Evolutionary conservation across 2,329 filamentous ascomycete genomes (phyloP).

Genomic region (Sporothrix curviconia): DNA sequence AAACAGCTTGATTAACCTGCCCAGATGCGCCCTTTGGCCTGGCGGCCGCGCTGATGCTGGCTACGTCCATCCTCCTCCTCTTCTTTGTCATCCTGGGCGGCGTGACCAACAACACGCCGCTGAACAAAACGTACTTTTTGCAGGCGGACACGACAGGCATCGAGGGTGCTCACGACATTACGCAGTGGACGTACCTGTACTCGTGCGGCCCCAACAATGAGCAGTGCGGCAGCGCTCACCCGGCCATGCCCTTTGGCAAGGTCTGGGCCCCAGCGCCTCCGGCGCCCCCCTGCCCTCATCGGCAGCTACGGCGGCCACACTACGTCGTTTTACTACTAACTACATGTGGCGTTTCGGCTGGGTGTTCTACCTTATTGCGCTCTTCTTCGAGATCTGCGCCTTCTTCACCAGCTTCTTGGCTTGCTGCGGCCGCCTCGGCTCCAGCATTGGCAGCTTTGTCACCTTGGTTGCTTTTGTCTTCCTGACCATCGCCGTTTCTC

Average conservation of each 20-base stretch:
- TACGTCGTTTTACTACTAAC: constrained; percentile 59
- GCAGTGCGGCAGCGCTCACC: constrained; percentile 56
- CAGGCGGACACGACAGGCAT: constrained; percentile 70
- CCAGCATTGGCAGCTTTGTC: constrained; percentile 57
- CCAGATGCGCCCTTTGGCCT: constrained; percentile 37
- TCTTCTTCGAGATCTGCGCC: constrained; percentile 67
- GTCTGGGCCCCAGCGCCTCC: constrained; percentile 50
- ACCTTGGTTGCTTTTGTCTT: constrained; percentile 59
- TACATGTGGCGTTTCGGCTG: constrained; percentile 89
- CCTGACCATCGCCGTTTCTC: constrained; percentile 56
- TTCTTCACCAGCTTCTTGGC: constrained; percentile 64
- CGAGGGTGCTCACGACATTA: constrained; percentile 55
- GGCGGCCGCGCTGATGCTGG: constrained; percentile 43
- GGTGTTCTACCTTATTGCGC: constrained; percentile 78
- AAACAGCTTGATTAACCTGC: neutral
- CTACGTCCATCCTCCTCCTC: constrained; percentile 45
- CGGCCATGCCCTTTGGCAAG: constrained; percentile 65
- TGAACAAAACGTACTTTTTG: constrained; percentile 80
- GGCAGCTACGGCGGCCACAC: constrained; percentile 49
- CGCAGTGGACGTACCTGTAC: constrained; percentile 90
- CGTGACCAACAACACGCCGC: constrained; percentile 42
- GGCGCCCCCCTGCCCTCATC: constrained; percentile 40
- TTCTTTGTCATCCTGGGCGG: constrained; percentile 55
- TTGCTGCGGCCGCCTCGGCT: constrained; percentile 63
- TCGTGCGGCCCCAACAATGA: constrained; percentile 61